Evolutionary conservation across 805 yeast genomes (phyloP).

Genomic region (Henningerozyma blattae): DNA sequence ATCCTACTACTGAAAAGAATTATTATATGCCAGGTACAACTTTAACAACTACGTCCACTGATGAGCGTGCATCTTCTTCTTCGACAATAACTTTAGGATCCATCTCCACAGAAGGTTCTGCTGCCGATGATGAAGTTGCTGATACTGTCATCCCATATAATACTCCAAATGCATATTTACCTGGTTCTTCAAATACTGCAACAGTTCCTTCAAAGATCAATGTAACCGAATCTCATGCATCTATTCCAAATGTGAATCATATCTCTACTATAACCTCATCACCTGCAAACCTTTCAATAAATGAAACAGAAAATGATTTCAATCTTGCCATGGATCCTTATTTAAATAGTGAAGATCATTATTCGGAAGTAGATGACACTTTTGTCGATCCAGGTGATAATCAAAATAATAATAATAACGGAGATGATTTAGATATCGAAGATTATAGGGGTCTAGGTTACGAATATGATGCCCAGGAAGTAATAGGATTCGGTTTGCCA

Average conservation of each 20-base stretch:
- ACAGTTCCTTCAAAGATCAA: background rate
- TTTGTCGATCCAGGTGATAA: background rate
- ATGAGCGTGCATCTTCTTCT: no score
- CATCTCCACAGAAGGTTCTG: background rate
- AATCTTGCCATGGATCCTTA: no score
- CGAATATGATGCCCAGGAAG: background rate
- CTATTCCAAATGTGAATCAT: background rate
- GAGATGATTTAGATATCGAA: background rate
- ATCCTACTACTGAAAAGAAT: no score
- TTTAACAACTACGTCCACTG: no score
- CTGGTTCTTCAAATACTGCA: background rate
- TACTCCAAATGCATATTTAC: no score
- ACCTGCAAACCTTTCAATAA: no score
- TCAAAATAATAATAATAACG: background rate
- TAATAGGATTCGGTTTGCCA: background rate
- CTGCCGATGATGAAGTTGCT: background rate
- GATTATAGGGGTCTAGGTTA: background rate
- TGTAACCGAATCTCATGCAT: background rate
- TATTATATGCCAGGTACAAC: no score
- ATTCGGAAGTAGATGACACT: background rate
- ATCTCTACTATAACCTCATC: background rate
- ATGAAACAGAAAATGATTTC: background rate
- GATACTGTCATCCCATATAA: no score
- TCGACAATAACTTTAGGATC: background rate
- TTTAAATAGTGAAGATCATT: no score